phyloP scores from a whole-genome alignment of 2,329 filamentous ascomycete species.

The Akanthomyces muscarius region DNA sequence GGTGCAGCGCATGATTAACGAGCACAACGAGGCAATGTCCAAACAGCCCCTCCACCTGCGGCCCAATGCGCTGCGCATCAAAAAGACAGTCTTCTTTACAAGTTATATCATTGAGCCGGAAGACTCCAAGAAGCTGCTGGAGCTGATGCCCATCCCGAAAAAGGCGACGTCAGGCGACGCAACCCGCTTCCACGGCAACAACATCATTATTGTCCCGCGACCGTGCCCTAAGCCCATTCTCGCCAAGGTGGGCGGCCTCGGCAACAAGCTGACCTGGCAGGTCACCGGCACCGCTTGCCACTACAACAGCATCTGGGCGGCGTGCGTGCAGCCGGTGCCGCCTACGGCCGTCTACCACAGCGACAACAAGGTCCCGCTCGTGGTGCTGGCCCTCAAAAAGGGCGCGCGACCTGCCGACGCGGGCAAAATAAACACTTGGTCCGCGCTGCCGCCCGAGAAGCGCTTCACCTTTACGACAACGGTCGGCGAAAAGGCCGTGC shows the following conservation, averaged over 20 bases:
- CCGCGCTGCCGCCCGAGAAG: conserved; percentile 66
- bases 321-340: conserved; percentile 68
- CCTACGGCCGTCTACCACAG: conserved; percentile 67
- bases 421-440: conserved; percentile 77
- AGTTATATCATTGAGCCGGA: conserved; percentile 76
- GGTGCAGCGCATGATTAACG: conserved; percentile 84
- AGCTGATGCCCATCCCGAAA: conserved; percentile 59
- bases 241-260: conserved; percentile 81
- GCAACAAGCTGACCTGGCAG: conserved; percentile 78
- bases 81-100: conserved; percentile 86
- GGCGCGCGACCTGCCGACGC: conserved; percentile 76
- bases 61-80: conserved; percentile 60
- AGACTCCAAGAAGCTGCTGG: conserved; percentile 68
- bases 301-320: conserved; percentile 85
- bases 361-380: conserved; percentile 71
- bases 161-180: conserved; percentile 57
- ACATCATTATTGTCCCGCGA: conserved; percentile 82
- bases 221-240: conserved; percentile 69
- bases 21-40: conserved; percentile 63
- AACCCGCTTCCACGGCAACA: conserved; percentile 79
- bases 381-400: conserved; percentile 77
- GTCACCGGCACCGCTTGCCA: conserved; percentile 70
- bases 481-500: conserved; percentile 79
- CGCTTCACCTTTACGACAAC: conserved; percentile 74
- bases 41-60: conserved; percentile 33